A percentile compares a stretch with the other conserved stretches of the same genome.
phyloP scores from a whole-genome alignment of 495 filamentous ascomycete species.

The Penicillium bovifimosum region DNA sequence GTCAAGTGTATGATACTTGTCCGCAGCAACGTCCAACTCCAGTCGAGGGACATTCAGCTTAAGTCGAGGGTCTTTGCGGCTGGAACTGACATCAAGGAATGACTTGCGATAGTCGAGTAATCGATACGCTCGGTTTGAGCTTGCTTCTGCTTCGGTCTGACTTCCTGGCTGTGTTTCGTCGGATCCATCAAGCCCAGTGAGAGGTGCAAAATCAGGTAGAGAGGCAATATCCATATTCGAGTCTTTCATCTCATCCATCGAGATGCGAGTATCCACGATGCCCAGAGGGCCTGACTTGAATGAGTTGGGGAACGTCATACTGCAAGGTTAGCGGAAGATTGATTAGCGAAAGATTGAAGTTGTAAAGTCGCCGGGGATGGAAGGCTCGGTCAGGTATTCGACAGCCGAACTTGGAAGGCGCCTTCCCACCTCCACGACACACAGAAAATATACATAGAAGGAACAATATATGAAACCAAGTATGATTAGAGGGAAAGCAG shows the following conservation, averaged over 20 bases:
- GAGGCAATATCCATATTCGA: not conserved
- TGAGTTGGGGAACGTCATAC: conserved; percentile 11
- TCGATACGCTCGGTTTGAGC: not conserved
- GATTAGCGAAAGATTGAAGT: not conserved
- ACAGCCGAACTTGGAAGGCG: conserved; percentile 4
- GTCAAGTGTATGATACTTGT: conserved; percentile 20
- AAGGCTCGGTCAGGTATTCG: not conserved
- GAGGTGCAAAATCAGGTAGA: conserved; percentile 14
- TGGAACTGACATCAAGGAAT: not conserved
- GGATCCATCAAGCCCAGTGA: not conserved
- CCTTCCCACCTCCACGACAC: not conserved
- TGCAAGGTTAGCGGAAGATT: not conserved
- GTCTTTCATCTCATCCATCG: not conserved
- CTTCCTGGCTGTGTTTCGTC: not conserved
- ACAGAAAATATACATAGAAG: not conserved
- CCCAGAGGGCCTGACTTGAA: conserved; percentile 20
- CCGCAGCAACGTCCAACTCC: conserved; percentile 18
- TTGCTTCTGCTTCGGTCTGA: not conserved
- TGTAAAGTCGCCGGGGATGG: conserved; percentile 1
- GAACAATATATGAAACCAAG: not conserved
- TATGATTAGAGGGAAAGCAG: conserved; percentile 20
- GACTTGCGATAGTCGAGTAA: conserved; percentile 1
- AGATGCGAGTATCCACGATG: conserved; percentile 19
- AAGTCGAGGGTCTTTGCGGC: conserved; percentile 10
- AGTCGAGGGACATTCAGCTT: conserved; percentile 16